Evolutionary conservation across 2,329 filamentous ascomycete genomes (phyloP).

Genomic region (Trichoderma aggressivum): DNA sequence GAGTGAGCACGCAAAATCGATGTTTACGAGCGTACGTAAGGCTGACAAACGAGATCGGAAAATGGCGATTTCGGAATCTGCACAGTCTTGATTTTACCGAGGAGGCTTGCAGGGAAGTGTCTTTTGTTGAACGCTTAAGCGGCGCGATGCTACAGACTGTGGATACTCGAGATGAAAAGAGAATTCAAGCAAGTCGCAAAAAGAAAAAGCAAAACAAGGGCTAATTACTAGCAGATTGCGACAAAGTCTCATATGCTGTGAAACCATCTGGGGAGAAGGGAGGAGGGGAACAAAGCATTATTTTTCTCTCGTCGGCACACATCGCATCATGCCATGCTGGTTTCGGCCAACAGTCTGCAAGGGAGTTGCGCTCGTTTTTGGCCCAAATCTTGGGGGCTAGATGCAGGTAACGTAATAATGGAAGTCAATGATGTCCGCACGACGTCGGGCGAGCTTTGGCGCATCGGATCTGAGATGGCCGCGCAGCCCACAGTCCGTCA

Average conservation of each 20-base stretch:
- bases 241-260: constrained; percentile 13
- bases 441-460: constrained; percentile 15
- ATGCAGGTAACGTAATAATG: constrained; percentile 17
- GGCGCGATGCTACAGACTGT: not conserved
- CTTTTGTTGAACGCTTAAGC: not conserved
- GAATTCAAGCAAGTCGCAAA: not conserved
- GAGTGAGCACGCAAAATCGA: constrained; percentile 12
- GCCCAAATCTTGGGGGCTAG: no score
- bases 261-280: not conserved
- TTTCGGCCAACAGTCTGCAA: constrained; percentile 7
- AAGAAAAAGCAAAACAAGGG: not conserved
- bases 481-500: constrained; percentile 12
- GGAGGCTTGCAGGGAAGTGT: constrained; percentile 8
- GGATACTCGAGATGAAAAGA: not conserved
- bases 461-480: constrained; percentile 15
- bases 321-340: not conserved
- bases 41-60: constrained; percentile 12
- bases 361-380: not conserved
- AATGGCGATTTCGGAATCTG: not conserved
- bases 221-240: not conserved
- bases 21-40: constrained; percentile 13
- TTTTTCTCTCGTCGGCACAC: not conserved
- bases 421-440: constrained; percentile 13
- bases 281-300: not conserved
- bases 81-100: not conserved